Percentiles rank a stretch among this genome's conserved stretches.
Conservation (phyloP, 495 filamentous ascomycete species). For the Melanomma pulvis-pyrius region DNA sequence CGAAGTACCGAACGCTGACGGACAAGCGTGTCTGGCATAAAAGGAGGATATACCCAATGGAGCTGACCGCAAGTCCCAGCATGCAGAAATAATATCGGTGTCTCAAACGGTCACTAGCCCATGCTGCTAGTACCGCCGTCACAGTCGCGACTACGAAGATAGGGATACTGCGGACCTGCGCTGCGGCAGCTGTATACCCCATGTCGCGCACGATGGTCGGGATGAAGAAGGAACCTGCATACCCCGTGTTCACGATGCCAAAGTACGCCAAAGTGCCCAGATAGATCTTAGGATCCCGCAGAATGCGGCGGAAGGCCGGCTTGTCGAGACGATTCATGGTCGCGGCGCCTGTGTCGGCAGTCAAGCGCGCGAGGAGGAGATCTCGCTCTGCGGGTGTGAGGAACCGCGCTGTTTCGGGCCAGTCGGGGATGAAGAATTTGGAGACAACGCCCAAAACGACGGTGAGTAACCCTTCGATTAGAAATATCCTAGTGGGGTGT, state of each 20-base stretch:
- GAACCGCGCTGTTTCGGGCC: conserved; percentile 49
- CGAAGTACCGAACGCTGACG: conserved; percentile 45
- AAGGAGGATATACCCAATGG: conserved; percentile 44
- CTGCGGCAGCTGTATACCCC: conserved; percentile 36
- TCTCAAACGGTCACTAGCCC: conserved; percentile 40
- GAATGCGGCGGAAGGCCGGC: conserved; percentile 38
- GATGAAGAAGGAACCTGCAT: conserved; percentile 42
- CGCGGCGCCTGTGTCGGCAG: conserved; percentile 46
- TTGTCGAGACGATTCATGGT: conserved; percentile 50
- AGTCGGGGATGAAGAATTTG: conserved; percentile 51
- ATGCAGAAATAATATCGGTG: conserved; percentile 47
- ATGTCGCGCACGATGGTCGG: conserved; percentile 41
- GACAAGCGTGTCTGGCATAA: conserved; percentile 39
- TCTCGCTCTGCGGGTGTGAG: conserved; percentile 45
- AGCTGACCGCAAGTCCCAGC: conserved; percentile 40
- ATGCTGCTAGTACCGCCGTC: conserved; percentile 32
- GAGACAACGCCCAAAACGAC: conserved; percentile 46
- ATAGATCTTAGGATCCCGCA: conserved; percentile 44
- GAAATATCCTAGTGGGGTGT: conserved; percentile 33
- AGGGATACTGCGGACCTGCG: conserved; percentile 45
- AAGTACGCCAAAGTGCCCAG: conserved; percentile 41
- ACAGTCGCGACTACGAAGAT: conserved; percentile 45
- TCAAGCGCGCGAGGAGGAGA: conserved; percentile 48
- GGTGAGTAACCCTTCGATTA: conserved; percentile 53
- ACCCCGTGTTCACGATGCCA: conserved; percentile 42